Conservation (phyloP, 2,329 filamentous ascomycete genomes). For the Verticillium klebahnii region DNA sequence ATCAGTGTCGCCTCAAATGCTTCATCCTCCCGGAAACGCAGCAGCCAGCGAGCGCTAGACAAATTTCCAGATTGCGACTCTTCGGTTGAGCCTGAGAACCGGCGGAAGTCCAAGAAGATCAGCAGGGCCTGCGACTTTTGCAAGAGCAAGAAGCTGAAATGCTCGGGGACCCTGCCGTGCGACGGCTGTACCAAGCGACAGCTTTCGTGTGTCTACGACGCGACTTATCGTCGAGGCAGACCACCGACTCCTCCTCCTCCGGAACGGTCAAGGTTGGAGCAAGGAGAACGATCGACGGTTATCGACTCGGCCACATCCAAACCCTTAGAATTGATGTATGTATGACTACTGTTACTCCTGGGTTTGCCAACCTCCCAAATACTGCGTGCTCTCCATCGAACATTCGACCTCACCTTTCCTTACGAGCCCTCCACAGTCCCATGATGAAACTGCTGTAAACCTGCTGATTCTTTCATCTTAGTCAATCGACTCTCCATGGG, state of each 20-base stretch:
- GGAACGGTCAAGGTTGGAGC: not conserved
- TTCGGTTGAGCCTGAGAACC: conserved; percentile 1
- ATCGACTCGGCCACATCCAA: too few relatives aligned
- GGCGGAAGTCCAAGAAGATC: conserved; percentile 22
- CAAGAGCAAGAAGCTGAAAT: conserved; percentile 31
- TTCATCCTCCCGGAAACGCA: not conserved
- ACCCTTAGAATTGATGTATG: too few relatives aligned
- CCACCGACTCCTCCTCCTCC: conserved; percentile 27
- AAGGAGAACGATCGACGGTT: too few relatives aligned
- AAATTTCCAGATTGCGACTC: not conserved
- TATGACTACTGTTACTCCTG: too few relatives aligned
- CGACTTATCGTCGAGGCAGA: conserved; percentile 28
- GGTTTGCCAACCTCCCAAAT: too few relatives aligned
- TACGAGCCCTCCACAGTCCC: too few relatives aligned
- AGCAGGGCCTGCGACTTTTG: conserved; percentile 32
- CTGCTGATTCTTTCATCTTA: not conserved
- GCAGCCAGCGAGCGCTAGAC: not conserved
- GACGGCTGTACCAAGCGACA: conserved; percentile 21
- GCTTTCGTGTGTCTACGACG: conserved; percentile 27
- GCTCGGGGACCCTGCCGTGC: conserved; percentile 30
- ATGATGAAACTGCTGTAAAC: too few relatives aligned
- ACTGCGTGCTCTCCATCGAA: too few relatives aligned
- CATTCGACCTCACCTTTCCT: too few relatives aligned
- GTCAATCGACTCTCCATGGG: not conserved
- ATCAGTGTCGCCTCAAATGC: not conserved